phyloP scores from a whole-genome alignment of 208 protist species.

The Acanthamoeba triangularis region DNA sequence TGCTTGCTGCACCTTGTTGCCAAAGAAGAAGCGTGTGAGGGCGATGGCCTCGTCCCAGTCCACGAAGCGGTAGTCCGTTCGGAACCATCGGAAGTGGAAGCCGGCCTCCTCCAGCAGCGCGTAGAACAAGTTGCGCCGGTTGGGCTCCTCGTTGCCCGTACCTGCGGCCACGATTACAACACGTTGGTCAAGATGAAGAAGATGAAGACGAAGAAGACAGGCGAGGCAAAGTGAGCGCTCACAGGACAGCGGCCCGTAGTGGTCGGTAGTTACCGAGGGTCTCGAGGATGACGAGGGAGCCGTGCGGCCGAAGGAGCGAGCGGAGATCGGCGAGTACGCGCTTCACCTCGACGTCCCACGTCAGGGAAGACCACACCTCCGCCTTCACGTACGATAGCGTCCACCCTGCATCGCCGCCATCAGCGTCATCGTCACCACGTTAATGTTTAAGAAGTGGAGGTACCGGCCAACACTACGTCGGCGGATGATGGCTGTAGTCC shows the following conservation, averaged over 20 bases:
- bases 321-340: constrained; percentile 33
- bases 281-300: constrained; percentile 55
- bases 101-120: constrained; percentile 25
- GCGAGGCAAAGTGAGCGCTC: neutral
- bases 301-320: neutral
- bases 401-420: constrained; percentile 1
- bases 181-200: too few relatives aligned
- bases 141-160: constrained; percentile 59
- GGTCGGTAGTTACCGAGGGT: constrained; percentile 7
- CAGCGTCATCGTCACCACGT: too few relatives aligned
- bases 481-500: neutral
- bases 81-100: constrained; percentile 37
- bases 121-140: constrained; percentile 15
- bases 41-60: constrained; percentile 53
- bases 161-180: neutral
- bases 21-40: constrained; percentile 55
- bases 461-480: neutral
- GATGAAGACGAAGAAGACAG: neutral
- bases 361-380: constrained; percentile 33
- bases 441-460: neutral
- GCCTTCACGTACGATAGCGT: constrained; percentile 55
- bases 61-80: constrained; percentile 25
- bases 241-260: neutral
- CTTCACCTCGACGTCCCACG: constrained; percentile 57
- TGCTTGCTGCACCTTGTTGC: neutral